Percentiles rank a stretch among this genome's conserved stretches.
Conservation (phyloP, 2,329 filamentous ascomycete genomes). For the Colletotrichum tamarilloi region DNA sequence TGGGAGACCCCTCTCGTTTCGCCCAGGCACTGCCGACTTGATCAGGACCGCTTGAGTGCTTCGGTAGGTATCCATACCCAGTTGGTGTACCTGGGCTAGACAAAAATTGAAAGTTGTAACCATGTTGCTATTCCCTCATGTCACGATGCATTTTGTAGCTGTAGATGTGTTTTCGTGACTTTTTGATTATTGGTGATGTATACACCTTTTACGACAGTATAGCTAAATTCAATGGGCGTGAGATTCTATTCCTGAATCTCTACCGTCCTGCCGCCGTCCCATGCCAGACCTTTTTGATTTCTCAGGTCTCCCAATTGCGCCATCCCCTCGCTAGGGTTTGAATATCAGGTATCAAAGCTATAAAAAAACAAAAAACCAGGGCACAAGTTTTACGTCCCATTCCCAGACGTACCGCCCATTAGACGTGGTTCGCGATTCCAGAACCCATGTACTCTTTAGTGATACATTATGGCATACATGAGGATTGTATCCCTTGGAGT, state of each 20-base stretch:
- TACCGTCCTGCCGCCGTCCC: conserved; percentile 5
- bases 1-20: background rate
- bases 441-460: background rate
- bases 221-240: background rate
- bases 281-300: conserved; percentile 20
- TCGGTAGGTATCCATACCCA: too few species aligned
- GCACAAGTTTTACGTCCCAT: background rate
- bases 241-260: background rate
- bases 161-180: background rate
- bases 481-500: background rate
- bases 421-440: background rate
- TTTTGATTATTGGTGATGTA: conserved; percentile 2
- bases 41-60: background rate
- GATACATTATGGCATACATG: background rate
- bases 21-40: background rate
- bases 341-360: background rate
- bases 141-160: background rate
- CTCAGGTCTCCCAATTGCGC: conserved; percentile 26
- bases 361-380: background rate
- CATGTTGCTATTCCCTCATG: background rate
- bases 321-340: conserved; percentile 27
- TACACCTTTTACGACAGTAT: background rate
- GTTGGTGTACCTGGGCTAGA: background rate
- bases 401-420: background rate
- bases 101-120: background rate